Conservation (phyloP, 768 basidiomycete genomes). For the Boletus subparvulus region DNA sequence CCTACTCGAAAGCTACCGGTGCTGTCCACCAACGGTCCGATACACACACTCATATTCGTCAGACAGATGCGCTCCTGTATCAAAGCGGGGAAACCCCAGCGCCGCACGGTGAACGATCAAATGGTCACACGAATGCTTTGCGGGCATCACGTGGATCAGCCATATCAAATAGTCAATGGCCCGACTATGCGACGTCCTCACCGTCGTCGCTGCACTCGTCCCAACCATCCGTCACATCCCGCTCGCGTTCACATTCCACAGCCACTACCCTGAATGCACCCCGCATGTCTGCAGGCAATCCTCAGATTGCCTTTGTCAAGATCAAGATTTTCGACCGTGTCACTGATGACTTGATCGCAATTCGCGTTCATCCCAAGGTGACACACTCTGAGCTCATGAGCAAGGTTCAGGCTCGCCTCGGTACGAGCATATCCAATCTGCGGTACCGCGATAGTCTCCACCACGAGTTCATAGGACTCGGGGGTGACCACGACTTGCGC, state of each 20-base stretch:
- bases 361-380: conserved; percentile 92
- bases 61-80: conserved; percentile 25
- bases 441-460: conserved; percentile 74
- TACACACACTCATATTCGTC: conserved; percentile 44
- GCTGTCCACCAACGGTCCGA: conserved; percentile 47
- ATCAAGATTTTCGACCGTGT: conserved; percentile 96
- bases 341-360: conserved; percentile 94
- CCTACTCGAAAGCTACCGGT: conserved; percentile 37
- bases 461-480: conserved; percentile 62
- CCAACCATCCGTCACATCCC: conserved; percentile 51
- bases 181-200: conserved; percentile 38
- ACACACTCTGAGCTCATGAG: conserved; percentile 83
- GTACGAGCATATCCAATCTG: conserved; percentile 65
- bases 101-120: conserved; percentile 34
- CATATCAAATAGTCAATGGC: conserved; percentile 28
- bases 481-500: conserved; percentile 61
- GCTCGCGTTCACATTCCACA: conserved; percentile 59
- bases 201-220: conserved; percentile 50
- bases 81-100: conserved; percentile 31
- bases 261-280: conserved; percentile 60
- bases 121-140: conserved; percentile 17
- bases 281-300: conserved; percentile 73
- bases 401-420: conserved; percentile 87
- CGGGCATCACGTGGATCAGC: conserved; percentile 34
- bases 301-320: conserved; percentile 89